Percentiles rank a stretch among this genome's conserved stretches.
These are phyloP conservation scores for Pseudevernia furfuracea DNA, from an alignment of 495 filamentous ascomycete species.

Conservation along the genomic window DNA sequence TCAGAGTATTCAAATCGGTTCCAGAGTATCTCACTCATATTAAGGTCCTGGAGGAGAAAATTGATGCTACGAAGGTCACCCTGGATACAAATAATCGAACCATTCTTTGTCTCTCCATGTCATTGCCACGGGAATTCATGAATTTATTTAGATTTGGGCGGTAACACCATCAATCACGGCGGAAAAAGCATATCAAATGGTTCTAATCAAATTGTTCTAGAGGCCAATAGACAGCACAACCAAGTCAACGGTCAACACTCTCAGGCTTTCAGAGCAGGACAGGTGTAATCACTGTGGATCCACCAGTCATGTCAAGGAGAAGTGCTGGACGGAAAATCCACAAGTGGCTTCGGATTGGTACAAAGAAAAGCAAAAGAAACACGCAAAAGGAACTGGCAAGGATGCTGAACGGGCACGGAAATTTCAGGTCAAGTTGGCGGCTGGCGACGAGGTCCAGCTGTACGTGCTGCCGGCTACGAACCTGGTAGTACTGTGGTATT, in stretches of 20 bases:
- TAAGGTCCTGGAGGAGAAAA: not conserved
- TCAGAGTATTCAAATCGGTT: not conserved
- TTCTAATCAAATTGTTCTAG: no score
- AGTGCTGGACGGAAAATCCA: no score
- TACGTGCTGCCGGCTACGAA: conserved; percentile 1
- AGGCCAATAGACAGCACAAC: not conserved
- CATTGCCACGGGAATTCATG: not conserved
- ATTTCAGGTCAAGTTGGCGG: no score
- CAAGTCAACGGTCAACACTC: no score
- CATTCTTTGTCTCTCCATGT: not conserved
- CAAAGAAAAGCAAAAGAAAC: no score
- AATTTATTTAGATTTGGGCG: not conserved
- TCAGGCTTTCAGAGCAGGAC: no score
- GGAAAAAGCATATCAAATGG: not conserved
- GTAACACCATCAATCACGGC: not conserved
- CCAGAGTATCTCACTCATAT: not conserved
- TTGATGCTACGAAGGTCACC: not conserved
- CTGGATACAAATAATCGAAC: not conserved
- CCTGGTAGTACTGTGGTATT: not conserved
- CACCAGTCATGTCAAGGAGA: no score
- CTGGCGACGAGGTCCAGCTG: not conserved
- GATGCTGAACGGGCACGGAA: no score
- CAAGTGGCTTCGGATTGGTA: no score
- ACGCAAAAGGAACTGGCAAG: no score
- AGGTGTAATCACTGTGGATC: no score